A percentile compares a stretch with the other conserved stretches of the same genome.
These are phyloP conservation scores for Kodamaea derodonti DNA, from an alignment of 1,139 yeast species.

Conservation along the genomic window DNA sequence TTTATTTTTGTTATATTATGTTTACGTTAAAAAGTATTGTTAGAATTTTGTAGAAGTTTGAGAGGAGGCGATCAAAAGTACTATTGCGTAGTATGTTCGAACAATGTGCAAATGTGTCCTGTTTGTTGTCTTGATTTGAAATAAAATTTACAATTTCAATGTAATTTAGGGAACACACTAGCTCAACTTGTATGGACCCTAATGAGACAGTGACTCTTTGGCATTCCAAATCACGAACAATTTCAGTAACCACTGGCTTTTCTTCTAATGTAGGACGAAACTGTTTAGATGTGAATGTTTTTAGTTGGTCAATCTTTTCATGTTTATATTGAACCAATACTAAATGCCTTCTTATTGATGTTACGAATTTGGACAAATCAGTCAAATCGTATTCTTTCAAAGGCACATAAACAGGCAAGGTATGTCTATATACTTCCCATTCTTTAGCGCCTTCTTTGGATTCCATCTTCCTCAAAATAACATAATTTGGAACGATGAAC, in stretches of 20 bases:
- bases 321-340: constrained; percentile 27
- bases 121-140: not conserved
- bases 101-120: not conserved
- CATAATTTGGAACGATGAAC: constrained; percentile 35
- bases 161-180: constrained; percentile 6
- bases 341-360: constrained; percentile 16
- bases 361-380: constrained; percentile 14
- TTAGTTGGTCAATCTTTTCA: constrained; percentile 24
- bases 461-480: constrained; percentile 25
- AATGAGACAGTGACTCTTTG: constrained; percentile 4
- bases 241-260: constrained; percentile 3
- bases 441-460: constrained; percentile 3
- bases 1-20: constrained; percentile 7
- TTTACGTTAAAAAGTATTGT: constrained; percentile 3
- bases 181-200: constrained; percentile 1
- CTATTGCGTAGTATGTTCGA: constrained; percentile 5
- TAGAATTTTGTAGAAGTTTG: constrained; percentile 2
- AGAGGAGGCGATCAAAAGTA: constrained; percentile 2
- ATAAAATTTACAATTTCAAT: constrained; percentile 4
- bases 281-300: constrained; percentile 8
- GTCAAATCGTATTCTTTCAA: constrained; percentile 11
- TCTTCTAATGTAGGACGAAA: constrained; percentile 13
- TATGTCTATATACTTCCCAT: constrained; percentile 36
- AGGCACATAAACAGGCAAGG: constrained; percentile 33
- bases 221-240: constrained; percentile 6